These are phyloP conservation scores for Castanea sativa DNA, from an alignment of 306 rosid genomes.

Conservation along the genomic window DNA sequence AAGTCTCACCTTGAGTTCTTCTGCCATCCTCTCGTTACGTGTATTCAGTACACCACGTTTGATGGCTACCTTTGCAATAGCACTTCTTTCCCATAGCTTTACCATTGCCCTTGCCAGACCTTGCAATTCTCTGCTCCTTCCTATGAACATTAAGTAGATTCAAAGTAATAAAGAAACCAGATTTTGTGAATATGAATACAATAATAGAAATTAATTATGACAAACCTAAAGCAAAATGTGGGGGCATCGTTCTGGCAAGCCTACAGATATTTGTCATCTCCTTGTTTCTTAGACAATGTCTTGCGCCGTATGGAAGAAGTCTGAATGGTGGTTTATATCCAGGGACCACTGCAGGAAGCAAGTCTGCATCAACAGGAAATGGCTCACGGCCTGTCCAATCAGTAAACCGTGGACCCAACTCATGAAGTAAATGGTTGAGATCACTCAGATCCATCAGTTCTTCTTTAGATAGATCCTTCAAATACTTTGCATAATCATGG, in stretches of 20 bases:
- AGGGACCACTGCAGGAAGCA: conserved; percentile 60
- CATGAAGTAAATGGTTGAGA: conserved; percentile 72
- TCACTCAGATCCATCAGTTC: conserved; percentile 60
- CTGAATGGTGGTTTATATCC: conserved; percentile 76
- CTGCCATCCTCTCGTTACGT: conserved; percentile 87
- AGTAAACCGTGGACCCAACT: conserved; percentile 76
- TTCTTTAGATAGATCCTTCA: conserved; percentile 50
- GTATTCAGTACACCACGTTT: conserved; percentile 91
- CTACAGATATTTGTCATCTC: conserved; percentile 69
- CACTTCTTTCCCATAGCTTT: conserved; percentile 83
- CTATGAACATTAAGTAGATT: conserved; percentile 38
- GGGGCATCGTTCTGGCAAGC: conserved; percentile 72
- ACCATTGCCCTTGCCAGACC: conserved; percentile 87
- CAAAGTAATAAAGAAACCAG: not conserved
- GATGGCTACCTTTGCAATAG: conserved; percentile 87
- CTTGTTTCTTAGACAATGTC: conserved; percentile 50
- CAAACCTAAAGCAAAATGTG: conserved; percentile 94
- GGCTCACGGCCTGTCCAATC: conserved; percentile 95
- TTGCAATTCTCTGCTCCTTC: conserved; percentile 87
- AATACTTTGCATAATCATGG: conserved; percentile 35
- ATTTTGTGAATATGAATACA: conserved; percentile 19
- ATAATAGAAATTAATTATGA: conserved; percentile 21
- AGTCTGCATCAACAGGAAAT: conserved; percentile 91
- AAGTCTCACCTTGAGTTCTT: conserved; percentile 78
- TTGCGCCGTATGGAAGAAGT: conserved; percentile 75